phyloP scores from a whole-genome alignment of 805 yeast genomes.

The Barnettozyma sp. region DNA sequence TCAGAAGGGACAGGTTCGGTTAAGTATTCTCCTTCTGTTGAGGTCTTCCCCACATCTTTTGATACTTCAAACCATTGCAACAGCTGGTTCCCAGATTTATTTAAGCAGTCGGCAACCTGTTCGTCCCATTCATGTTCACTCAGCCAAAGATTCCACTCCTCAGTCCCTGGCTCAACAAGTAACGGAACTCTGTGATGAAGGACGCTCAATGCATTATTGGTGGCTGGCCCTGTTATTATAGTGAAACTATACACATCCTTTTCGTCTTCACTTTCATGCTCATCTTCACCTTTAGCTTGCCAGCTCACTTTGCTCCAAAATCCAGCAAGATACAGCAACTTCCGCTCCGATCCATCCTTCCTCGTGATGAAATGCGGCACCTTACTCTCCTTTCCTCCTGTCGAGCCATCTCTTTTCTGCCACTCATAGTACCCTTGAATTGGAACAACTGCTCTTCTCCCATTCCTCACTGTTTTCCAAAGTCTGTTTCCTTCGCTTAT shows the following conservation, averaged over 20 bases:
- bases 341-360: conserved; percentile 37
- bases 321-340: conserved; percentile 63
- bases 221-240: conserved; percentile 69
- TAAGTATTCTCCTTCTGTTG: conserved; percentile 35
- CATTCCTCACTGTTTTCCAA: conserved; percentile 49
- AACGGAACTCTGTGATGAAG: conserved; percentile 78
- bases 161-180: conserved; percentile 49
- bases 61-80: conserved; percentile 51
- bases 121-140: conserved; percentile 35
- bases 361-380: conserved; percentile 61
- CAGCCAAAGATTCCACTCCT: conserved; percentile 63
- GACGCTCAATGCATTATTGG: conserved; percentile 52
- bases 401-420: conserved; percentile 31
- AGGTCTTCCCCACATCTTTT: conserved; percentile 56
- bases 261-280: conserved; percentile 13
- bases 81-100: conserved; percentile 29
- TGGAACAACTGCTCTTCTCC: conserved; percentile 66
- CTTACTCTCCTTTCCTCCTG: conserved; percentile 32
- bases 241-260: conserved; percentile 45
- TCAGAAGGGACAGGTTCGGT: conserved; percentile 24
- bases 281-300: background rate
- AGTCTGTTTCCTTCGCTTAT: conserved; percentile 39
- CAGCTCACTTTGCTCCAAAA: conserved; percentile 30
- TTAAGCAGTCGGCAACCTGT: conserved; percentile 35
- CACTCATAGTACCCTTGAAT: conserved; percentile 86